A percentile compares a stretch with the other conserved stretches of the same genome.
phyloP scores from a whole-genome alignment of 202 grass and related monocot species.

The Setaria viridis region DNA sequence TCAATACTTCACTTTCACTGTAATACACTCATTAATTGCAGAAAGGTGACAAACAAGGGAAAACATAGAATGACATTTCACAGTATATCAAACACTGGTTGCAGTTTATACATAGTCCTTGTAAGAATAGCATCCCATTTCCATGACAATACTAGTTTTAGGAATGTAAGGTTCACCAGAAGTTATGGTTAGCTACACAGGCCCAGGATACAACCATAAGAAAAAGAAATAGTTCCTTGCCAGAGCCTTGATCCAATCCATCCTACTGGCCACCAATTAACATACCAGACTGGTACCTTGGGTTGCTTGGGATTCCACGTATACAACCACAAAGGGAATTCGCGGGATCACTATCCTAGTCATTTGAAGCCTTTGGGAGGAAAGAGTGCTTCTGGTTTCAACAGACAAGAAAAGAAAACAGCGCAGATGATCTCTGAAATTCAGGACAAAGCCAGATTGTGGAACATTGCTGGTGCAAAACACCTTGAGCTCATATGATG shows the following conservation, averaged over 20 bases:
- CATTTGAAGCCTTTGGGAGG: not conserved
- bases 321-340: not conserved
- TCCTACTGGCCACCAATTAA: not conserved
- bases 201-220: not conserved
- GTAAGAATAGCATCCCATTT: not conserved
- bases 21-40: conserved; percentile 15
- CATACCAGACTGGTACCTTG: not conserved
- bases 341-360: not conserved
- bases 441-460: not conserved
- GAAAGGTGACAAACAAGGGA: not conserved
- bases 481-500: not conserved
- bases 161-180: not conserved
- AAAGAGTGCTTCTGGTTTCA: not conserved
- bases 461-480: not conserved
- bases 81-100: not conserved
- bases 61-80: not conserved
- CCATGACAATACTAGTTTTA: conserved; percentile 10
- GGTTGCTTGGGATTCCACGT: not conserved
- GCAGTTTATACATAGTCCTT: not conserved
- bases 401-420: not conserved
- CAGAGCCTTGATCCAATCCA: not conserved
- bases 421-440: not conserved
- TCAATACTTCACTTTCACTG: not conserved
- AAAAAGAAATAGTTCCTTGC: conserved; percentile 25
- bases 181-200: not conserved